Conservation (phyloP, 1,284 basidiomycete genomes). For the Laetiporus sulphureus region DNA sequence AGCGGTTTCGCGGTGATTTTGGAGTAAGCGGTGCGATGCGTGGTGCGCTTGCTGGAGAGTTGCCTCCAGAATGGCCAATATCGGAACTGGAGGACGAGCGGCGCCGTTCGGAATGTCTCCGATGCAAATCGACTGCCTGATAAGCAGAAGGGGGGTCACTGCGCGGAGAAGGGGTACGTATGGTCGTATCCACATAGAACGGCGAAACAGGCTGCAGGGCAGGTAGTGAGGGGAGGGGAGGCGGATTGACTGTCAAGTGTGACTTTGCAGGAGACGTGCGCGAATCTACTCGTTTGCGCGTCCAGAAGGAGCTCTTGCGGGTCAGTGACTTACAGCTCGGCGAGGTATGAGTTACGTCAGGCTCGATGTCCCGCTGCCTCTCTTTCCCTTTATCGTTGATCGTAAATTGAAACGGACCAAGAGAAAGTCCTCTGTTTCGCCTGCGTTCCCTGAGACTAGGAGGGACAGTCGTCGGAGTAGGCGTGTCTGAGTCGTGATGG, state of each 20-base stretch:
- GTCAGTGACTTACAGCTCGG: constrained; percentile 31
- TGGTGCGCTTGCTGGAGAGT: constrained; percentile 7
- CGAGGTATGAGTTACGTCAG: constrained; percentile 6
- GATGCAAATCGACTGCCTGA: constrained; percentile 32
- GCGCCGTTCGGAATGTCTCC: constrained; percentile 44
- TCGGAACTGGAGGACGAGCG: constrained; percentile 11
- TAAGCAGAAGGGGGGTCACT: constrained; percentile 24
- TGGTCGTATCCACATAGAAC: constrained; percentile 35
- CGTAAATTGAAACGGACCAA: constrained; percentile 36
- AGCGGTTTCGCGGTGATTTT: constrained; percentile 13
- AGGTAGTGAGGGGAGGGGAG: constrained; percentile 35
- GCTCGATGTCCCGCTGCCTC: constrained; percentile 18
- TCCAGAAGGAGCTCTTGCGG: constrained; percentile 53
- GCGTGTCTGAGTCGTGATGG: constrained; percentile 26
- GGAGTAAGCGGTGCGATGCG: constrained; percentile 10
- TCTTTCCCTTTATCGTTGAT: constrained; percentile 38
- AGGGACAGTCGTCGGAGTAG: constrained; percentile 10
- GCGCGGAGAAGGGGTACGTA: constrained; percentile 16
- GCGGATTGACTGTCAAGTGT: constrained; percentile 18
- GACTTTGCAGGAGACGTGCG: constrained; percentile 16
- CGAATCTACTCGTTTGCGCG: constrained; percentile 31
- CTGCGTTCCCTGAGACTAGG: constrained; percentile 30
- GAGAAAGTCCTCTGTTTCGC: constrained; percentile 36
- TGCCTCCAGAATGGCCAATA: constrained; percentile 5
- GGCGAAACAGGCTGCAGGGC: constrained; percentile 45